Percentiles rank a stretch among this genome's conserved stretches.
Conservation (phyloP, 352 stramenopile genomes). For the Pythium sukuiense region DNA sequence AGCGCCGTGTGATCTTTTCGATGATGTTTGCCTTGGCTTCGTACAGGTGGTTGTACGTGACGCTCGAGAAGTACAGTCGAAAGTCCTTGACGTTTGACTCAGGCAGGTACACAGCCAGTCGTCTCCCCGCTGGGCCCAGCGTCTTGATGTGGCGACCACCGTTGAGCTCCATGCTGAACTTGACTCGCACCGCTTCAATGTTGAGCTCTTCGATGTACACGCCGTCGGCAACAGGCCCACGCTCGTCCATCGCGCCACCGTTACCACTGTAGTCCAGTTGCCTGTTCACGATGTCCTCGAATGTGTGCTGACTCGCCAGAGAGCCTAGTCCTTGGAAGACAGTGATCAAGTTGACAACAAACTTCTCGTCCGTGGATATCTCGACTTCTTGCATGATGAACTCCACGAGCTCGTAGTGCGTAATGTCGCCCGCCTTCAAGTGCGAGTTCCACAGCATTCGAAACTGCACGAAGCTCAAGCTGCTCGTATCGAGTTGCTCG, state of each 20-base stretch:
- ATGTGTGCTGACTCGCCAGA: constrained; percentile 68
- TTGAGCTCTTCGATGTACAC: constrained; percentile 89
- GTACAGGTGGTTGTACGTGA: constrained; percentile 84
- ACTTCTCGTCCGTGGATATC: constrained; percentile 89
- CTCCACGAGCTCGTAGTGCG: constrained; percentile 85
- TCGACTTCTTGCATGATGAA: constrained; percentile 88
- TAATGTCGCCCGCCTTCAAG: constrained; percentile 76
- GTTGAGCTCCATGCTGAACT: constrained; percentile 87
- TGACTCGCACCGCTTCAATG: constrained; percentile 82
- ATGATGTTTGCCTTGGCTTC: constrained; percentile 72
- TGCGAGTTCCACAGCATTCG: constrained; percentile 86
- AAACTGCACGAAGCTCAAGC: constrained; percentile 78
- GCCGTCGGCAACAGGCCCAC: constrained; percentile 41
- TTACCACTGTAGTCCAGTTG: constrained; percentile 61
- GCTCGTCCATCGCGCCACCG: constrained; percentile 29
- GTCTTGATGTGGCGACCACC: constrained; percentile 85
- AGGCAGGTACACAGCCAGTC: constrained; percentile 81
- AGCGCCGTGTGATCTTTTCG: constrained; percentile 75
- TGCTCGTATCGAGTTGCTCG: constrained; percentile 70
- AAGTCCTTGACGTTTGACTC: constrained; percentile 91
- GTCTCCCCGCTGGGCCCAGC: constrained; percentile 65
- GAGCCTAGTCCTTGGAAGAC: constrained; percentile 86
- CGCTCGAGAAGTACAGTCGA: constrained; percentile 76
- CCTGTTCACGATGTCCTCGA: constrained; percentile 82
- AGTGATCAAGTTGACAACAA: constrained; percentile 88